Base-by-base conservation (phyloP, 257 asterid species). In the Rehmannia glutinosa region DNA sequence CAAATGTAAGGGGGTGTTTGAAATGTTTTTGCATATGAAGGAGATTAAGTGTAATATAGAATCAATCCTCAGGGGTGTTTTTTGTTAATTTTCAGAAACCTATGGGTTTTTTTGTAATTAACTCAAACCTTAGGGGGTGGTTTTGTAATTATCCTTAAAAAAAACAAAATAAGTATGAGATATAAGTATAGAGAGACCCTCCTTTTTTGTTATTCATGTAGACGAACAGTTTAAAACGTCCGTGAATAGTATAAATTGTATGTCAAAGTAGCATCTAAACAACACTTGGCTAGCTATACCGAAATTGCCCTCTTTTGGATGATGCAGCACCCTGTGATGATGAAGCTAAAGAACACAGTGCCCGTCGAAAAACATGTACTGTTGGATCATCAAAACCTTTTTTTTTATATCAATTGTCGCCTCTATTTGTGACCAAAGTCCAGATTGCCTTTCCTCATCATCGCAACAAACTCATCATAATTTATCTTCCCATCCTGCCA, bases 401-500 rank as follows among this genome's bases (percentile, higher is more conserved):
- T 1, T 1, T 51, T 23, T 10, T 2, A 10, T 35, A 38, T 61
- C 78, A 61, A 78, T 57, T 79, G 83, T 64, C 79, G 75, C 35
- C 86, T 66, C 86, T 74, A 74, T 75, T 70, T 38, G 68, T 65
- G 53, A 63, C 83, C 62, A 79, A n/a, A 59, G 32, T 81, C 91
- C 1, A 81, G 83, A 56, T 83, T 69, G 54, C 95, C 95, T 76
- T 85, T 83, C 76, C 82, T 81, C 95, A 87, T 87, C 95, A 87
- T 87, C 8, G 86, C 87, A 2, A 74, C 95, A 53, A 87, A 87
- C 78, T 87, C 95, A 27, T 87, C 91, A 36, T 87, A 87, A 64
- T 84, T 85, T 63, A 87, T 87, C 78, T 81, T 83, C 66, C 95
- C 92, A 62, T 85, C 95, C 95, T 87, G 85, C 78, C 66, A 72